Evolutionary conservation across 2,329 filamentous ascomycete species (phyloP), one percentile per base, ranked within the genome.

Genomic region (Colletotrichum sansevieriae): DNA sequence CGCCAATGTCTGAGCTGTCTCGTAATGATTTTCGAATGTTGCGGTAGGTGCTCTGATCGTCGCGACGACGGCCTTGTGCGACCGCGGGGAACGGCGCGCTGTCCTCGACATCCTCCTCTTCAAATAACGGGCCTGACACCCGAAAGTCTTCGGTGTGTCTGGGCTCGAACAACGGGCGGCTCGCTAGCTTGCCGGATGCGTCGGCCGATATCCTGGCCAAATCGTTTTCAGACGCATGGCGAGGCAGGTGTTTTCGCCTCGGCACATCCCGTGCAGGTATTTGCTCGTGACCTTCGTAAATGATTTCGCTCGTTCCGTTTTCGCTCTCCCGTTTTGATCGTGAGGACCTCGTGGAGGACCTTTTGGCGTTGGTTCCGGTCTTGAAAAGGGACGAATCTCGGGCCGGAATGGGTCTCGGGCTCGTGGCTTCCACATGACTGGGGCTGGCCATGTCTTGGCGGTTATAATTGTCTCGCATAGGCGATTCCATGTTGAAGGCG

Each of bases 31-130:
- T 83, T 54, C 83, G 78, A 43, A 80, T 78, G 33, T 74, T 76
- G 12, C 80, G 79, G n/a, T 87, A 85, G 1, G 78, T 76, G 71
- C 83, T 86, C n/a, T 81, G 77, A 73, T 85, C 77, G 71, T 83
- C 85, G 75, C 85, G 82, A 29, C 84, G 82, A 9, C 84, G 82
- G 15, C 89, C 85, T 70, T 91, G 91, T 15, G 89, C 85, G 8
- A 94, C 85, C 1, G 90, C 85, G 0, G 92, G 91, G 18, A 88
- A 91, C 1, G 92, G 91, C 0, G 92, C 92, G 13, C 89, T 89
- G 18, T 92, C 90, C 22, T 92, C 87, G 2, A 81, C 75, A 5
- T 76, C 77, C 11, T 80, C 78, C 37, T 66, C 63, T 35, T 70
- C 67, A 54, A 65, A 41, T 47, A 68, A 56, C 61, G 65, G 65